Percentiles rank a stretch among this genome's conserved stretches.
Conservation (phyloP, 164 flowering plant genomes). For the Stephania yunnanensis region DNA sequence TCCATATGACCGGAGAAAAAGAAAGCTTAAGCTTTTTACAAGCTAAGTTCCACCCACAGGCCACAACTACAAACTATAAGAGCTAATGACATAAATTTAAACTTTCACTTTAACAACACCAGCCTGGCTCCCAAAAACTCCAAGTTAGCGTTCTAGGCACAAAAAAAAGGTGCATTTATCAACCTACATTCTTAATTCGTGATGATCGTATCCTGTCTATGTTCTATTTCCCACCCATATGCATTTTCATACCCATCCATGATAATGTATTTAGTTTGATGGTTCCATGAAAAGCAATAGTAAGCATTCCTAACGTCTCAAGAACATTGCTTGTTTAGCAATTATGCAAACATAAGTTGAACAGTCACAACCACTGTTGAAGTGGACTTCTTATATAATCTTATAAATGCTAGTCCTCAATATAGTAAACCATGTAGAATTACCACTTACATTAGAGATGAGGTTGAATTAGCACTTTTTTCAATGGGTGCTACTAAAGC, state of each 20-base stretch:
- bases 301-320: neutral
- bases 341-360: neutral
- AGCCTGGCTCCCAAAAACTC: too few species aligned
- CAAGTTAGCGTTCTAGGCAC: neutral
- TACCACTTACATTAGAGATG: too few species aligned
- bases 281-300: neutral
- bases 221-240: neutral
- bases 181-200: neutral
- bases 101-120: too few species aligned
- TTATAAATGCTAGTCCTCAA: neutral
- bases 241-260: neutral
- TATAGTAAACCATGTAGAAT: neutral
- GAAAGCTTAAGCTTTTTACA: too few species aligned
- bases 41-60: too few species aligned
- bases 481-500: neutral
- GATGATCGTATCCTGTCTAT: neutral
- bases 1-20: too few species aligned
- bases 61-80: too few species aligned
- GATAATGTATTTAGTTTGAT: neutral
- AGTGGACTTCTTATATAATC: neutral
- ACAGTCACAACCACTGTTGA: neutral
- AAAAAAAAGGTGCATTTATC: neutral
- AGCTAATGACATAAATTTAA: too few species aligned
- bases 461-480: neutral
- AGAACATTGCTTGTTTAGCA: neutral